Conservation (phyloP, 2,329 filamentous ascomycete species). For the Epichloe gansuensis region DNA sequence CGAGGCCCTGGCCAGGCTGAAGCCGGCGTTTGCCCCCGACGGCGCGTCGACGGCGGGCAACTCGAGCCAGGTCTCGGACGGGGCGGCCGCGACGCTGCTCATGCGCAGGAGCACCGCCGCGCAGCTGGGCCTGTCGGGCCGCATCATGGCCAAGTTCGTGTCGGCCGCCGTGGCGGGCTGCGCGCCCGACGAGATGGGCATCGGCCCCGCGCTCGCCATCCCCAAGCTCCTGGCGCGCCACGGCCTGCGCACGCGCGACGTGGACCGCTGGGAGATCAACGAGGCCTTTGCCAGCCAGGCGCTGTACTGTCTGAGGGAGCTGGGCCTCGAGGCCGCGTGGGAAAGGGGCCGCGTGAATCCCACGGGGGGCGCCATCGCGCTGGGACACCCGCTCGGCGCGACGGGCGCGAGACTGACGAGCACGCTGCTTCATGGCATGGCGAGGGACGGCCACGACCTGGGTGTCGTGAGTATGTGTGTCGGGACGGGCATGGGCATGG, state of each 20-base stretch:
- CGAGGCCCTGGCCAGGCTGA: conserved; percentile 64
- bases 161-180: conserved; percentile 65
- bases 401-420: conserved; percentile 73
- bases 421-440: conserved; percentile 54
- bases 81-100: conserved; percentile 69
- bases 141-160: conserved; percentile 74
- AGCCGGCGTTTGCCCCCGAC: conserved; percentile 68
- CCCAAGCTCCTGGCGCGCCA: conserved; percentile 63
- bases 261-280: conserved; percentile 87
- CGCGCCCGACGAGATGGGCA: conserved; percentile 83
- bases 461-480: conserved; percentile 89
- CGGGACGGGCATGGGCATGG: conserved; percentile 70
- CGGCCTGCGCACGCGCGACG: conserved; percentile 48
- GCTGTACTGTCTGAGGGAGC: conserved; percentile 55
- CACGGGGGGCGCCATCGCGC: conserved; percentile 90
- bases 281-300: conserved; percentile 62
- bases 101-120: conserved; percentile 74
- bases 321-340: conserved; percentile 51
- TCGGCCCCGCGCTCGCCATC: conserved; percentile 77
- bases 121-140: conserved; percentile 52
- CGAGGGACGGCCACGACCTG: conserved; percentile 57
- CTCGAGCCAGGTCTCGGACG: conserved; percentile 74
- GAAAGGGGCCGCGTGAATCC: conserved; percentile 68
- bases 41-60: conserved; percentile 80
- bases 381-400: conserved; percentile 82